Evolutionary conservation across 345 rosid species (phyloP).

Genomic region (Melastoma malabathricum): DNA sequence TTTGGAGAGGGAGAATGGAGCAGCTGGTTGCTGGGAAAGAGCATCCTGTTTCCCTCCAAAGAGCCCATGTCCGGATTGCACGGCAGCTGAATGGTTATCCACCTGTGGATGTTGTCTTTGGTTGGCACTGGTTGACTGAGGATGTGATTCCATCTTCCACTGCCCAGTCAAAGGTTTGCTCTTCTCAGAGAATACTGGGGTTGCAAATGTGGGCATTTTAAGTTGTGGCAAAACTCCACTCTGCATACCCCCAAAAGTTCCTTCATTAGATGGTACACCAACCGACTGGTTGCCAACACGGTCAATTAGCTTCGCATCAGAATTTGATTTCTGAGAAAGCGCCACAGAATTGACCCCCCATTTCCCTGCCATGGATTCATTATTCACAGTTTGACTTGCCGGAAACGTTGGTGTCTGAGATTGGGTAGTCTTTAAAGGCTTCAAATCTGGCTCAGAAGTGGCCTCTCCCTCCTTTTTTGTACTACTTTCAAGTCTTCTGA

Average conservation of each 20-base stretch:
- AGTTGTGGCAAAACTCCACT: conserved; percentile 24
- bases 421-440: conserved; percentile 14
- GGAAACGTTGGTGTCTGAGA: conserved; percentile 14
- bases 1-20: conserved; percentile 13
- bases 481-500: conserved; percentile 10
- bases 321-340: conserved; percentile 11
- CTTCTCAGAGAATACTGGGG: no score
- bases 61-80: conserved; percentile 20
- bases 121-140: conserved; percentile 12
- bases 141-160: no score
- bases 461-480: conserved; percentile 7
- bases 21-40: conserved; percentile 25
- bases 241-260: conserved; percentile 15
- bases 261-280: conserved; percentile 21
- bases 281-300: conserved; percentile 14
- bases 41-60: conserved; percentile 19
- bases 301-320: conserved; percentile 19
- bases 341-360: conserved; percentile 6
- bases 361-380: conserved; percentile 7
- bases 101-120: conserved; percentile 18
- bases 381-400: conserved; percentile 11
- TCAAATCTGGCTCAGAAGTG: conserved; percentile 17
- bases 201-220: no score
- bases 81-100: conserved; percentile 16
- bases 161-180: no score